Evolutionary conservation across 441 rosid genomes (phyloP), one percentile per base, ranked within the genome.

Genomic region (Lepidium campestre): DNA sequence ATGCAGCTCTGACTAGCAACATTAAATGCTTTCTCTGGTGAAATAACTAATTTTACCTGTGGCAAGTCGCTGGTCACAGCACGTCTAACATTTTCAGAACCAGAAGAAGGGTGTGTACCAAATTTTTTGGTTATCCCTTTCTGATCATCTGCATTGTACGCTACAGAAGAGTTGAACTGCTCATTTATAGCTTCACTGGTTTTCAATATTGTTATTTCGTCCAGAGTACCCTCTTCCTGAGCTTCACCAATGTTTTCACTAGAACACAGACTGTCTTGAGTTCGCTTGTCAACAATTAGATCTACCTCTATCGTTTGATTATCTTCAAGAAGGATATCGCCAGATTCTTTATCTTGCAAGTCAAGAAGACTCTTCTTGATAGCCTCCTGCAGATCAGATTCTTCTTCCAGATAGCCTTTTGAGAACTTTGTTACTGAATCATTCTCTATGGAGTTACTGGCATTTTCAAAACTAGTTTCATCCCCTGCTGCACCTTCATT

Each of bases 361-460:
- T 88, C 96, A 65, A 76, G 73, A 68, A 88, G 88, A 79, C 98
- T 94, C 82, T 91, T 89, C 80, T 85, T 74, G 65, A 94, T 83
- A 62, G 98, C 99, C 84, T 89, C 91, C 73, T 82, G 89, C 66
- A 88, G 80, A 74, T 85, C 87, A 76, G 91, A 82, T 75, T 91
- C 96, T 77, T 94, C 99, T 81, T 86, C 84, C 66, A 80, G 46
- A 73, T 70, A 49, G 57, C 97, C 95, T 79, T 71, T 85, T 34
- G 93, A 86, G 65, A 81, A 59, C 11, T 74, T 55, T 70, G 70
- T 75, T 20, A 59, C 73, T 49, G 79, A 75, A 63, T 68, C 66
- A 57, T 68, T 49, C 50, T 57, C 71, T n/a, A 48, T 62, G 31
- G 79, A 68, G 18, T 31, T 76, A 46, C 72, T 74, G 40, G 73